phyloP scores from a whole-genome alignment of 306 rosid genomes.

The Pterocarpus santalinus region DNA sequence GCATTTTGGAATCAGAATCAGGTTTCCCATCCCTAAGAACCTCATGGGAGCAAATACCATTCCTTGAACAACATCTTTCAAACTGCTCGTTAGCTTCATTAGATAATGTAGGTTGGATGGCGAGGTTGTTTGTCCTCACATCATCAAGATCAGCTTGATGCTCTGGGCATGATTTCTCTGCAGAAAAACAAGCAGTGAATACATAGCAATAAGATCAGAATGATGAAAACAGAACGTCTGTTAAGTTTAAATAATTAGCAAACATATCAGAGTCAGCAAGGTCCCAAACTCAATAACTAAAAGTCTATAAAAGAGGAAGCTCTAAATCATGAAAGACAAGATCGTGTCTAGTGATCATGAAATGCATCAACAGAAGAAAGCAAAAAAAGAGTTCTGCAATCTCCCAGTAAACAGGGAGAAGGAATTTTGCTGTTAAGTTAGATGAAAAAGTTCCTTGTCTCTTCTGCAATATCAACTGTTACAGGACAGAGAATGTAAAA shows the following conservation, averaged over 20 bases:
- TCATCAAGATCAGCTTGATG: conserved; percentile 46
- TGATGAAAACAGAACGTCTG: conserved; percentile 3
- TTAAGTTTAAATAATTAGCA: background rate
- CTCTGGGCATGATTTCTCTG: conserved; percentile 63
- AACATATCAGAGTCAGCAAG: background rate
- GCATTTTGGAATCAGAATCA: conserved; percentile 61
- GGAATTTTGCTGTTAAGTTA: conserved; percentile 23
- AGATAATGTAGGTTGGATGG: conserved; percentile 45
- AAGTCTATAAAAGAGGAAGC: background rate
- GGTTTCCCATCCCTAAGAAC: conserved; percentile 78
- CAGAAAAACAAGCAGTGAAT: conserved; percentile 41
- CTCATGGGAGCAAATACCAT: conserved; percentile 94
- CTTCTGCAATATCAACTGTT: conserved; percentile 12
- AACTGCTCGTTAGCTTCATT: conserved; percentile 48
- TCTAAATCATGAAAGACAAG: conserved; percentile 7
- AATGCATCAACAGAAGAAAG: conserved; percentile 10
- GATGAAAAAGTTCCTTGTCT: background rate
- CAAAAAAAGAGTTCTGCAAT: conserved; percentile 13
- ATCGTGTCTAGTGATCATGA: conserved; percentile 2
- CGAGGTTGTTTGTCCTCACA: conserved; percentile 47
- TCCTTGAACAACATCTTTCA: conserved; percentile 70
- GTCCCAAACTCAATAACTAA: background rate
- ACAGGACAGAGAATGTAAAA: conserved; percentile 8
- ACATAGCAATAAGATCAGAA: background rate
- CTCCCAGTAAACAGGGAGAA: conserved; percentile 23